A percentile compares a stretch with the other conserved stretches of the same genome.
Evolutionary conservation across 2,329 filamentous ascomycete species (phyloP).

Genomic region (Elsinoe arachidis): DNA sequence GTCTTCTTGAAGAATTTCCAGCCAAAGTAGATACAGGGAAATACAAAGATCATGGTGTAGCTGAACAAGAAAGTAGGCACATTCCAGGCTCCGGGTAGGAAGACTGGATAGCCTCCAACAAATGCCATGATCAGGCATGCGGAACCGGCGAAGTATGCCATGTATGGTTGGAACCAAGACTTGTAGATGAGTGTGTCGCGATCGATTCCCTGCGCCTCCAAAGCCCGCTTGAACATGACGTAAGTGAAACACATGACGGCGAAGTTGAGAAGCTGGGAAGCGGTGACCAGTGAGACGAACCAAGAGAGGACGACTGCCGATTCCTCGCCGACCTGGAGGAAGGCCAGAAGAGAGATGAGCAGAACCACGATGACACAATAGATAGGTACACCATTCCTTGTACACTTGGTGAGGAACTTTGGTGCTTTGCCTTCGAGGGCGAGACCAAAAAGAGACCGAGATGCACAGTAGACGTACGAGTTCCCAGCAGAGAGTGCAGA

Average conservation of each 20-base stretch:
- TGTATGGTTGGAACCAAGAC: constrained; percentile 60
- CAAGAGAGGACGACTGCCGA: constrained; percentile 61
- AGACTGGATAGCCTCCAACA: constrained; percentile 68
- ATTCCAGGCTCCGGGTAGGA: constrained; percentile 60
- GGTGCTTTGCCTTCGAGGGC: constrained; percentile 61
- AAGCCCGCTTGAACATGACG: constrained; percentile 61
- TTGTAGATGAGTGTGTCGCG: constrained; percentile 62
- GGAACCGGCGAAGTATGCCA: constrained; percentile 56
- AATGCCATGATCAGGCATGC: constrained; percentile 64
- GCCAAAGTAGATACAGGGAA: constrained; percentile 57
- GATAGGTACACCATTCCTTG: constrained; percentile 58
- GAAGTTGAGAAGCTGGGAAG: constrained; percentile 67
- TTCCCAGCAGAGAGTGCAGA: constrained; percentile 62
- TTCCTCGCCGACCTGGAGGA: constrained; percentile 60
- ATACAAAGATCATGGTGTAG: constrained; percentile 65
- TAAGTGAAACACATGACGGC: constrained; percentile 62
- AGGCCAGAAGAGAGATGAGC: constrained; percentile 60
- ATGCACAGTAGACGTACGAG: constrained; percentile 59
- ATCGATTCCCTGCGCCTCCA: constrained; percentile 59
- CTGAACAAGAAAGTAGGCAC: constrained; percentile 61
- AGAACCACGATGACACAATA: constrained; percentile 62
- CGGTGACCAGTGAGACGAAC: constrained; percentile 64
- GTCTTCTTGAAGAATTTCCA: constrained; percentile 66
- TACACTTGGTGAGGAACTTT: constrained; percentile 52
- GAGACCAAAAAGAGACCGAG: constrained; percentile 58